Evolutionary conservation across 176 grass and related monocot species (phyloP), one percentile per base, ranked within the genome.

Genomic region (Aegilops bicornis): DNA sequence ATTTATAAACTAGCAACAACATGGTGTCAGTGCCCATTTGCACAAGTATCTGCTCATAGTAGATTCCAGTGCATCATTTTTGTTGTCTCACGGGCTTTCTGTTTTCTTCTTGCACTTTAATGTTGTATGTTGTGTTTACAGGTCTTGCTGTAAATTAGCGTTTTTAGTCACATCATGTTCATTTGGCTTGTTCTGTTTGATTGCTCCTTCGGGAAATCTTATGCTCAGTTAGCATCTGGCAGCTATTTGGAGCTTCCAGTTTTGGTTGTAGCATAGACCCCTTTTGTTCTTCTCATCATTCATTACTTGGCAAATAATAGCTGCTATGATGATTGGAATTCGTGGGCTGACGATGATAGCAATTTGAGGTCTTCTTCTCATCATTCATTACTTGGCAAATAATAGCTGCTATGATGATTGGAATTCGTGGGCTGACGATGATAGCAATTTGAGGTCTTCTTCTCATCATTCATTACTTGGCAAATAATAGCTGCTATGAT

Each of bases 1-100:
- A 10, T 82, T 84, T 90, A 74, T 87, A 90, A 74, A 79, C 66
- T 25, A 32, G 6, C 32, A 33, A 66, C 31, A 45, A 8, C 25
- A 60, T 5, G 7, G 27, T 69, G 36, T 81, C 33, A 52, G 0
- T 68, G 23, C 40, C 6, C 2, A 16, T 64, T 79, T 68, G 20
- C 72, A 48, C 42, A 19, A 76, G 73, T 76, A 4, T 76, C 43
- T 45, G 16, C 42, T 15, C 6, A 14, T 52, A 20, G 45, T 52
- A 76, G 13, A 76, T 43, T 76, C 24, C 24, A 61, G 20, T 45
- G 63, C 17, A 20, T 16, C 22, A 25, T 40, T 23, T 64, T 62
- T 62, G 39, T 40, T 82, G 16, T 86, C 68, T 82, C 48, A 2
- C 37, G 48, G 8, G 2, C 17, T 27, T 82, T 72, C 7, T 23